A percentile compares a stretch with the other conserved stretches of the same genome.
Conservation (phyloP, 139 green algal species). For the Yamagishiella unicocca region DNA sequence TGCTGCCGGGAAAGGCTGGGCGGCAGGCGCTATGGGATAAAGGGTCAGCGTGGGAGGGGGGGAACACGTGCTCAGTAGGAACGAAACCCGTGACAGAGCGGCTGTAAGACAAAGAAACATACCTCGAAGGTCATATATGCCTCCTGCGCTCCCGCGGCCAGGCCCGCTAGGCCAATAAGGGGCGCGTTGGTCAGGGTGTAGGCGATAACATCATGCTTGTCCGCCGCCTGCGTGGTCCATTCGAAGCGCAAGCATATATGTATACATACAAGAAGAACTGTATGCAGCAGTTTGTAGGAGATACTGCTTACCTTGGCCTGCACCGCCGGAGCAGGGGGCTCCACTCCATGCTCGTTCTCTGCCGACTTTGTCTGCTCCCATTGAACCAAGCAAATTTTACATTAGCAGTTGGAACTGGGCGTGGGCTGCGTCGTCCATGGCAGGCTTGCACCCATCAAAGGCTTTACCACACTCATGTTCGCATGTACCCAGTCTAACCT, state of each 20-base stretch:
- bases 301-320: neutral
- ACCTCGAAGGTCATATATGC: slow-evolving; percentile 60
- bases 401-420: neutral
- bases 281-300: too few species aligned
- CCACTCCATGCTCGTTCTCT: slow-evolving; percentile 10
- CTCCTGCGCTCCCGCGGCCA: slow-evolving; percentile 52
- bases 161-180: slow-evolving; percentile 54
- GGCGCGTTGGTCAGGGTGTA: slow-evolving; percentile 55
- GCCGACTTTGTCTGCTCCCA: slow-evolving; percentile 12
- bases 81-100: too few species aligned
- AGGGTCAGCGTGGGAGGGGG: too few species aligned
- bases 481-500: neutral
- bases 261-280: neutral
- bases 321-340: slow-evolving; percentile 11
- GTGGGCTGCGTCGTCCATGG: too few species aligned
- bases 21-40: slow-evolving; percentile 50
- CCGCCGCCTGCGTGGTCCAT: slow-evolving; percentile 20
- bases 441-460: neutral
- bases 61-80: too few species aligned
- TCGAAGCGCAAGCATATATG: neutral
- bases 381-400: neutral
- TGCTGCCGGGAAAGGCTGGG: slow-evolving; percentile 43
- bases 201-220: slow-evolving; percentile 51
- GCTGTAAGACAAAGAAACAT: neutral
- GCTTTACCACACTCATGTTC: neutral